Evolutionary conservation across 148 eudicot genomes (phyloP), one percentile per base, ranked within the genome.

Genomic region (Silene conica): DNA sequence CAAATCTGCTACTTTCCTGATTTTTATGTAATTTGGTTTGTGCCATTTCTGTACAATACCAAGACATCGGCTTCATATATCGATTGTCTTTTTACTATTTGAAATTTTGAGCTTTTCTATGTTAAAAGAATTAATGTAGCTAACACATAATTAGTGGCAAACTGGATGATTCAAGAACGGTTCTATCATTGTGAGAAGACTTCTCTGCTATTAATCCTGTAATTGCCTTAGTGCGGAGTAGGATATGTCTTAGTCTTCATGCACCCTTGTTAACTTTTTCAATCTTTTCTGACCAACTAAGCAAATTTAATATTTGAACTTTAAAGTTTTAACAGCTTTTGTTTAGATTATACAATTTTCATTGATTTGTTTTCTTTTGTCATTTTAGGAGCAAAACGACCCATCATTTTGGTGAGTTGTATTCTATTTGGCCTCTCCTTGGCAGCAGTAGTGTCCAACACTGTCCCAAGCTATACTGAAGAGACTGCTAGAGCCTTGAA

Each of bases 401-500:
- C 86, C 19, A 68, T 95, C 63, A 74, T 82, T 56, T 62, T 87
- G 71, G 86, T 85, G 72, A 81, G 85, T 31, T 80, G 81, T 55
- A 61, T 78, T 81, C 77, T 92, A 56, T 87, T 90, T 80, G 89
- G 83, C 70, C 81, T 95, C 76, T 92, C 98, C 19, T 76, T 95
- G 22, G 81, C 83, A 78, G 93, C 85, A 55, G 75, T 87, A 55
- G 64, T 77, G 75, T 80, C 86, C 43, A 96, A 91, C 63, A 3
- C 79, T 45, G 71, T 87, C 74, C 93, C 93, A 46, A 85, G 94
- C 55, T 95, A 87, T 79, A 89, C 94, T 23, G 96, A 89, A 69
- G 97, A 92, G 56, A 82, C 79, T 76, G 84, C 99, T 67, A 85
- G 97, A 83, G 82, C 97, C 76, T 89, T 95, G 71, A 92, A 95